Evolutionary conservation across 2,329 filamentous ascomycete genomes (phyloP).

Genomic region (Colletotrichum sp.): DNA sequence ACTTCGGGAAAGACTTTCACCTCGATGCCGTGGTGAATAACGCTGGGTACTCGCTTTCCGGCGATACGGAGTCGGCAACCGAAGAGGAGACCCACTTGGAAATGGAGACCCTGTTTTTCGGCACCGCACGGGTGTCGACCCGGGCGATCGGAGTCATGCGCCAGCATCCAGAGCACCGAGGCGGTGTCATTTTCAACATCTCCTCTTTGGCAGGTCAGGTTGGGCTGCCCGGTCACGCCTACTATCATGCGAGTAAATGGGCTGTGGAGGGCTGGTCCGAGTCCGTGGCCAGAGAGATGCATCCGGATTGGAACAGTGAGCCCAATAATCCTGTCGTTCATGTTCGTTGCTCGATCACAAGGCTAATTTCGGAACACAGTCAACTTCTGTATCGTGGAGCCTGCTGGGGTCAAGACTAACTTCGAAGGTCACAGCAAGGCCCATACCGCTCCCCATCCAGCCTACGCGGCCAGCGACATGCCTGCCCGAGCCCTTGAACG

Average conservation of each 20-base stretch:
- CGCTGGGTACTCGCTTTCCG: conserved; percentile 32
- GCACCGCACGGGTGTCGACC: conserved; percentile 41
- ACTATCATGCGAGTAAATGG: conserved; percentile 28
- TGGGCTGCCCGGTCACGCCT: conserved; percentile 24
- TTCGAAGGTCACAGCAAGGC: conserved; percentile 28
- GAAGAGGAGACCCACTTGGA: conserved; percentile 29
- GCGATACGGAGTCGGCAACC: conserved; percentile 31
- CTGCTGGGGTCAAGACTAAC: conserved; percentile 42
- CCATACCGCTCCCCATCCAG: conserved; percentile 36
- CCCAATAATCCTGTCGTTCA: neutral
- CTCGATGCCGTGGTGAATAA: conserved; percentile 38
- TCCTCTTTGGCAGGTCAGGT: conserved; percentile 23
- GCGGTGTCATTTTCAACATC: conserved; percentile 29
- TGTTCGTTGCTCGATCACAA: too few relatives aligned
- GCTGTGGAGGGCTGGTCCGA: conserved; percentile 28
- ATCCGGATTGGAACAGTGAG: conserved; percentile 26
- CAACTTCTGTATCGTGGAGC: conserved; percentile 46
- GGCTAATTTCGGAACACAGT: conserved; percentile 30
- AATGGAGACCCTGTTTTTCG: conserved; percentile 50
- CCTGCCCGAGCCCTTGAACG: conserved; percentile 32
- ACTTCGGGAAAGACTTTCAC: conserved; percentile 34
- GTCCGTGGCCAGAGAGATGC: conserved; percentile 24
- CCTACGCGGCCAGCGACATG: conserved; percentile 37
- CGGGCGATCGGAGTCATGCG: conserved; percentile 42
- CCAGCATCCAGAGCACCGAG: conserved; percentile 24